phyloP scores from a whole-genome alignment of 306 rosid species.

The Abrus precatorius region DNA sequence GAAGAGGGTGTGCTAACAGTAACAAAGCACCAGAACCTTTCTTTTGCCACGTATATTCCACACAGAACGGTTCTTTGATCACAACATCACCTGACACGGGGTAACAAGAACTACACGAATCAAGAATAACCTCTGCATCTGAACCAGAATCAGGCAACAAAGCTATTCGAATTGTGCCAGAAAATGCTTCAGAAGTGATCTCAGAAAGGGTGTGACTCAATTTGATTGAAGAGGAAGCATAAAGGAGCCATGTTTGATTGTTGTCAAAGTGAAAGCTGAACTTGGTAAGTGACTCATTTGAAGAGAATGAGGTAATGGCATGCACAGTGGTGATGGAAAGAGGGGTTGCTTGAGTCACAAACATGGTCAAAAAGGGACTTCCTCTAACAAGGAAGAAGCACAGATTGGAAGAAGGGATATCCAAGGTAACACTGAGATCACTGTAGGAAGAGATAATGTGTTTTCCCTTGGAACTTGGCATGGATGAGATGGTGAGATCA shows the following conservation, averaged over 20 bases:
- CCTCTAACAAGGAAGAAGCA: slow-evolving; percentile 80
- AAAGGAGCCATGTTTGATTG: slow-evolving; percentile 81
- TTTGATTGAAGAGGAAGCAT: slow-evolving; percentile 65
- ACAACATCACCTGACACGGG: slow-evolving; percentile 79
- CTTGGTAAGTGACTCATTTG: slow-evolving; percentile 62
- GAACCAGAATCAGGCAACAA: slow-evolving; percentile 57
- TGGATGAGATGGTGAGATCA: slow-evolving; percentile 73
- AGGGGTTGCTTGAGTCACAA: slow-evolving; percentile 52
- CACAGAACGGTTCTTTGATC: slow-evolving; percentile 61
- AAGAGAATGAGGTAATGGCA: slow-evolving; percentile 62
- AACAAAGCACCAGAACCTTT: slow-evolving; percentile 74
- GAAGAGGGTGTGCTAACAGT: slow-evolving; percentile 88
- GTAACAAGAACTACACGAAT: slow-evolving; percentile 66
- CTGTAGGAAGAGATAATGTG: slow-evolving; percentile 68
- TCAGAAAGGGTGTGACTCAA: slow-evolving; percentile 49
- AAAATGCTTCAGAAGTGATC: slow-evolving; percentile 66
- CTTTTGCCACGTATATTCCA: slow-evolving; percentile 84
- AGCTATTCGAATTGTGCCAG: slow-evolving; percentile 75
- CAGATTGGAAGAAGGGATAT: slow-evolving; percentile 72
- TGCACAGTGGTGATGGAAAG: slow-evolving; percentile 76
- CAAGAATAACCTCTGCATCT: slow-evolving; percentile 52
- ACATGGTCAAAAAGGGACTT: slow-evolving; percentile 74
- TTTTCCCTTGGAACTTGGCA: slow-evolving; percentile 40
- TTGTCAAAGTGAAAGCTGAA: slow-evolving; percentile 68
- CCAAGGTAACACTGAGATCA: slow-evolving; percentile 82